Evolutionary conservation across 2,329 filamentous ascomycete genomes (phyloP).

Genomic region (Pezizomycotina sp.): DNA sequence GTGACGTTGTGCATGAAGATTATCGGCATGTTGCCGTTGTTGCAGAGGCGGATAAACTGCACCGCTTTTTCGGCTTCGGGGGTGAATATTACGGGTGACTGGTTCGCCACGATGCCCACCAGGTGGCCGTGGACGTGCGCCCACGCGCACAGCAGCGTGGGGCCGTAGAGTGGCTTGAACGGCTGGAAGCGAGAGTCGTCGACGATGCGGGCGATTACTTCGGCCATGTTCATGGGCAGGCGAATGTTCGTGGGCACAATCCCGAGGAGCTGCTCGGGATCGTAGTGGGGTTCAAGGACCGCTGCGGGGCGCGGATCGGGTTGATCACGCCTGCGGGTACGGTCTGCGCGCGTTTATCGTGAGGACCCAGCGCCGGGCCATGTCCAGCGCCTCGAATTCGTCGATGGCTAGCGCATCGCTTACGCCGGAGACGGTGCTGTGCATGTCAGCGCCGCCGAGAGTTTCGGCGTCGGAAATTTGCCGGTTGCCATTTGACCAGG

Average conservation of each 20-base stretch:
- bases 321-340: not conserved
- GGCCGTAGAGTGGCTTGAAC: constrained; percentile 32
- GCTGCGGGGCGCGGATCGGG: constrained; percentile 19
- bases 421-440: constrained; percentile 31
- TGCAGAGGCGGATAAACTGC: constrained; percentile 33
- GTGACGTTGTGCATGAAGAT: constrained; percentile 36
- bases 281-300: constrained; percentile 31
- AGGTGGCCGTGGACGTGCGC: constrained; percentile 30
- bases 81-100: constrained; percentile 30
- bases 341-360: not conserved
- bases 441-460: constrained; percentile 32
- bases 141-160: constrained; percentile 30
- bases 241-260: constrained; percentile 31
- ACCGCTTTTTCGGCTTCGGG: constrained; percentile 31
- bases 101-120: constrained; percentile 32
- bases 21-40: constrained; percentile 32
- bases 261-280: constrained; percentile 29
- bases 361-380: constrained; percentile 15
- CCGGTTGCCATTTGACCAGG: constrained; percentile 36
- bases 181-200: constrained; percentile 30
- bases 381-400: constrained; percentile 26
- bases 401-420: constrained; percentile 33
- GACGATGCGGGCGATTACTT: constrained; percentile 31
- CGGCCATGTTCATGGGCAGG: constrained; percentile 29
- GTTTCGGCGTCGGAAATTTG: constrained; percentile 31